phyloP scores from a whole-genome alignment of 2,329 filamentous ascomycete genomes.

The Xylariaceae sp. region DNA sequence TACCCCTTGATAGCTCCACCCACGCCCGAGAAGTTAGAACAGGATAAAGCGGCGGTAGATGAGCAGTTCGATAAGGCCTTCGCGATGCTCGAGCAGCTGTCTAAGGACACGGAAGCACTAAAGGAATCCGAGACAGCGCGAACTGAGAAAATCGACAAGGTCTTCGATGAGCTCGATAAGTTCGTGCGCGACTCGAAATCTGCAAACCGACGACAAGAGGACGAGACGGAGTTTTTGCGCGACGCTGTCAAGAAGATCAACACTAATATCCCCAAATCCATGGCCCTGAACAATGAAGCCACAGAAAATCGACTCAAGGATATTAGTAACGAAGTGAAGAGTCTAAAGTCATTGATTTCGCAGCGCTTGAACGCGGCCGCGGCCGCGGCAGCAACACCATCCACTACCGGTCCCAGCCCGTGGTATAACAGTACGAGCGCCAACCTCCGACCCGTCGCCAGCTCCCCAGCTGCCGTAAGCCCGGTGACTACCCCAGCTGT shows the following conservation, averaged over 20 bases:
- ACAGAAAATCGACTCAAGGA: slow-evolving; percentile 79
- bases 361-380: slow-evolving; percentile 48
- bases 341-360: slow-evolving; percentile 78
- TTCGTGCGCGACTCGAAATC: slow-evolving; percentile 78
- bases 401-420: slow-evolving; percentile 1
- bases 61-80: slow-evolving; percentile 93
- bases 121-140: slow-evolving; percentile 82
- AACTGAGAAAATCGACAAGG: slow-evolving; percentile 74
- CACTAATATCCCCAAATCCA: slow-evolving; percentile 79
- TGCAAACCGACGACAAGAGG: slow-evolving; percentile 73
- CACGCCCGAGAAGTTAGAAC: slow-evolving; percentile 85
- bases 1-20: slow-evolving; percentile 86
- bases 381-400: slow-evolving; percentile 7
- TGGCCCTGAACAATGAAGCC: slow-evolving; percentile 79
- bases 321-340: slow-evolving; percentile 80
- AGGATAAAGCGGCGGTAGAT: slow-evolving; percentile 89
- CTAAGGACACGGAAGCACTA: slow-evolving; percentile 80
- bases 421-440: slow-evolving; percentile 14
- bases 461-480: slow-evolving; percentile 18
- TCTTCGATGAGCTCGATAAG: slow-evolving; percentile 76
- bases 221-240: slow-evolving; percentile 78
- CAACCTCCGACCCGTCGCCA: slow-evolving; percentile 17
- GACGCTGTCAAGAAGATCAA: slow-evolving; percentile 81
- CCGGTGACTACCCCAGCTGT: slow-evolving; percentile 21
- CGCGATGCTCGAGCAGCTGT: slow-evolving; percentile 81